phyloP scores from a whole-genome alignment of 129 eudicot species.

The Flaveria brownii region DNA sequence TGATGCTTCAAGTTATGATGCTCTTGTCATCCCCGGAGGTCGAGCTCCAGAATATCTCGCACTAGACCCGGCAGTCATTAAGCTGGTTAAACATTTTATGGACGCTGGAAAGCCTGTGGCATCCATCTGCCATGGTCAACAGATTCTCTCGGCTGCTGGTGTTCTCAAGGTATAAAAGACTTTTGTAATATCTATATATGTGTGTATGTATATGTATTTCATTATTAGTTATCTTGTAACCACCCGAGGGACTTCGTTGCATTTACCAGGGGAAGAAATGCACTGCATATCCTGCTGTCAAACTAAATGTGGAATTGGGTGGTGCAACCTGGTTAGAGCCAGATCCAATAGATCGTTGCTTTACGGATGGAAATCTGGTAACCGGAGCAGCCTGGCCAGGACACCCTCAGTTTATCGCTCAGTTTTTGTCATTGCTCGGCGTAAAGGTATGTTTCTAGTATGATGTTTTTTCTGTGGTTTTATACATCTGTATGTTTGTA shows the following conservation, averaged over 20 bases:
- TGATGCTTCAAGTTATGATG: constrained; percentile 79
- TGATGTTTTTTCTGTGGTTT: background rate
- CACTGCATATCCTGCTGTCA: constrained; percentile 96
- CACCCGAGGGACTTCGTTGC: background rate
- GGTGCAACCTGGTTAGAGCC: constrained; percentile 97
- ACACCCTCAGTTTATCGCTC: constrained; percentile 92
- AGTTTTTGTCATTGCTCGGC: constrained; percentile 73
- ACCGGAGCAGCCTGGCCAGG: constrained; percentile 99
- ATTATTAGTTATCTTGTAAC: background rate
- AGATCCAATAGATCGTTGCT: constrained; percentile 83
- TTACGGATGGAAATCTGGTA: constrained; percentile 91
- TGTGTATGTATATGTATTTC: background rate
- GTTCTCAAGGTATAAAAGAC: constrained; percentile 69
- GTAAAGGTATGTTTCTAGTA: constrained; percentile 56
- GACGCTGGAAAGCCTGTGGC: constrained; percentile 87
- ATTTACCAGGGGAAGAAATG: constrained; percentile 78
- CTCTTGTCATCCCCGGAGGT: constrained; percentile 94
- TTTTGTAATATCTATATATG: background rate
- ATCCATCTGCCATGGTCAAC: constrained; percentile 97
- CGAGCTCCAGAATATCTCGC: constrained; percentile 96
- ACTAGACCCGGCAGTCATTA: constrained; percentile 59
- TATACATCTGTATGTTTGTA: constrained; percentile 11
- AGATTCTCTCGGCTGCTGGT: constrained; percentile 91
- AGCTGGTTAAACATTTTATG: constrained; percentile 71
- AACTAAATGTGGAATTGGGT: constrained; percentile 70